phyloP scores from a whole-genome alignment of 2,329 filamentous ascomycete genomes.

The Aspergillus sp. region DNA sequence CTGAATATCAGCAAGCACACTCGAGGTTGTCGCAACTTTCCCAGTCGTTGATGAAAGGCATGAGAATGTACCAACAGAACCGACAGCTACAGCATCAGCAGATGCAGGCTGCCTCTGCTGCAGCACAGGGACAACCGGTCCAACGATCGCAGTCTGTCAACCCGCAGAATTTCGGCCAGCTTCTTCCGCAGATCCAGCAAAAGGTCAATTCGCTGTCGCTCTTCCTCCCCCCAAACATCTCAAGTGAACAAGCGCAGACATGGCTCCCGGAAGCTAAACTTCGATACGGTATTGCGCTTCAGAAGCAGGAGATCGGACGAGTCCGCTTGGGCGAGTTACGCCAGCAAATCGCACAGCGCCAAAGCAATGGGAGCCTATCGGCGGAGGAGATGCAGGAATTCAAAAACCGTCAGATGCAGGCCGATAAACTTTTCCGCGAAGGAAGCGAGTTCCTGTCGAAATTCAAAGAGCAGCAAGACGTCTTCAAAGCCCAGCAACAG shows the following conservation, averaged over 20 bases:
- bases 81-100: slow-evolving; percentile 41
- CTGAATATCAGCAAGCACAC: slow-evolving; percentile 56
- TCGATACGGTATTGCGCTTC: slow-evolving; percentile 53
- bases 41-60: slow-evolving; percentile 56
- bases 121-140: slow-evolving; percentile 29
- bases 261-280: slow-evolving; percentile 54
- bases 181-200: slow-evolving; percentile 51
- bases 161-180: slow-evolving; percentile 46
- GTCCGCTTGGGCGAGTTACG: slow-evolving; percentile 49
- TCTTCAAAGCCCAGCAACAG: slow-evolving; percentile 46
- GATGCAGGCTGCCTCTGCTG: slow-evolving; percentile 30
- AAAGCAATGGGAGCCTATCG: slow-evolving; percentile 43
- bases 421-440: slow-evolving; percentile 48
- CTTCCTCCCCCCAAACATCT: slow-evolving; percentile 51
- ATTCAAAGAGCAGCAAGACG: slow-evolving; percentile 54
- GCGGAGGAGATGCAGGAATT: slow-evolving; percentile 50
- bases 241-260: slow-evolving; percentile 46
- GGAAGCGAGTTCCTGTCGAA: slow-evolving; percentile 53
- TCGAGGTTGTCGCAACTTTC: slow-evolving; percentile 57
- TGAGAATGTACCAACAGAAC: slow-evolving; percentile 52
- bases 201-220: slow-evolving; percentile 52
- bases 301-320: slow-evolving; percentile 54
- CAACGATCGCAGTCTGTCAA: slow-evolving; percentile 42
- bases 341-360: slow-evolving; percentile 43
- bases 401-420: slow-evolving; percentile 45